Percentiles rank a stretch among this genome's conserved stretches.
Conservation (phyloP, 768 basidiomycete species). For the Serendipita sp. region DNA sequence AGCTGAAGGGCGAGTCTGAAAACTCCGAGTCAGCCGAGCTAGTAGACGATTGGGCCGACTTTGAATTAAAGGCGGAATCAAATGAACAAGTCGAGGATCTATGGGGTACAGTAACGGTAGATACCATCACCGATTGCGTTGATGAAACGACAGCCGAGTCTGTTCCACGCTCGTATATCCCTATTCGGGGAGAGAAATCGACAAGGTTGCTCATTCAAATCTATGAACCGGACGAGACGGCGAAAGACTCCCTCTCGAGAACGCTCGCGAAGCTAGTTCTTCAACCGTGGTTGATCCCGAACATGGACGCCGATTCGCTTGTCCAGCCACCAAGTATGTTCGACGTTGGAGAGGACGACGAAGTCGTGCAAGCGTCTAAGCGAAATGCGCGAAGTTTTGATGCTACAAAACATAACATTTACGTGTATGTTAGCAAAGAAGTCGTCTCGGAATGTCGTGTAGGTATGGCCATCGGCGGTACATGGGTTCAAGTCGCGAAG, state of each 20-base stretch:
- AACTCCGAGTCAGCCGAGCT: background rate
- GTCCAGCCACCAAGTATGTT: conserved; percentile 21
- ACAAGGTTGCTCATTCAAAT: conserved; percentile 38
- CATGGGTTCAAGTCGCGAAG: conserved; percentile 52
- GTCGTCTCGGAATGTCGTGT: conserved; percentile 26
- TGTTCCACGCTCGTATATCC: conserved; percentile 25
- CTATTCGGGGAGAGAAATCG: conserved; percentile 50
- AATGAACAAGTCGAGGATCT: conserved; percentile 7
- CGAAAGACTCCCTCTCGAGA: conserved; percentile 12
- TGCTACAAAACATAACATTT: conserved; percentile 36
- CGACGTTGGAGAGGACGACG: conserved; percentile 6
- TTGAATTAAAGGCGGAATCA: conserved; percentile 9
- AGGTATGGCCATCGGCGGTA: conserved; percentile 46
- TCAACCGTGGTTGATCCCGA: conserved; percentile 35
- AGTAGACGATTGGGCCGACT: conserved; percentile 13
- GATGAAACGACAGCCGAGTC: conserved; percentile 8
- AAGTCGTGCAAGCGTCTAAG: background rate
- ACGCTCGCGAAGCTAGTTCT: conserved; percentile 34
- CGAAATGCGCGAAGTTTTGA: conserved; percentile 29
- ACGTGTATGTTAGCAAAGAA: conserved; percentile 35
- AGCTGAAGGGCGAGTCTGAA: background rate
- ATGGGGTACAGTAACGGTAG: conserved; percentile 9
- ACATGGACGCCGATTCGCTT: conserved; percentile 22
- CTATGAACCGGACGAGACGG: conserved; percentile 20
- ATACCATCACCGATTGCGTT: conserved; percentile 10